phyloP scores from a whole-genome alignment of 768 basidiomycete species.

The Collybiopsis confluens region DNA sequence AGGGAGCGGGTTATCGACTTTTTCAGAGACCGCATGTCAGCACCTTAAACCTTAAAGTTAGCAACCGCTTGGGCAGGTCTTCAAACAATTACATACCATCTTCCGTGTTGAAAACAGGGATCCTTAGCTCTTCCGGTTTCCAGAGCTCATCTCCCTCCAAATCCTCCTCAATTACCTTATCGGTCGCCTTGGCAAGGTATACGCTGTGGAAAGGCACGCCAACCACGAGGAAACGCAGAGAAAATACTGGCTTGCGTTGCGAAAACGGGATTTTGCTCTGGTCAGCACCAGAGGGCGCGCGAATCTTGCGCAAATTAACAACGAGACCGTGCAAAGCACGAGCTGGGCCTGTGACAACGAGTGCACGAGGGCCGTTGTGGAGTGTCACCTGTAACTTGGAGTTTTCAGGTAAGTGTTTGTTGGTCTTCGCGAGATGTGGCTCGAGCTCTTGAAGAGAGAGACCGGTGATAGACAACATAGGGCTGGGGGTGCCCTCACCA shows the following conservation, averaged over 20 bases:
- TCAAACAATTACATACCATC: conserved; percentile 55
- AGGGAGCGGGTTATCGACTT: conserved; percentile 81
- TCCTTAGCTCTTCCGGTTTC: conserved; percentile 60
- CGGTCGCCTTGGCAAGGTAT: conserved; percentile 71
- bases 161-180: conserved; percentile 75
- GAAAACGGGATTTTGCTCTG: conserved; percentile 94
- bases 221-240: conserved; percentile 90
- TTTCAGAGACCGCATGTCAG: conserved; percentile 70
- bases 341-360: conserved; percentile 90
- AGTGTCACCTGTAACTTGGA: conserved; percentile 85
- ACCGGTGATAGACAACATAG: conserved; percentile 91
- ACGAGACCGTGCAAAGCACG: conserved; percentile 93
- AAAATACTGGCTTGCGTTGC: conserved; percentile 92
- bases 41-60: conserved; percentile 52
- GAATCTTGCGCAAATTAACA: conserved; percentile 83
- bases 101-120: conserved; percentile 91
- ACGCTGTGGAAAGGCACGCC: conserved; percentile 94
- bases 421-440: conserved; percentile 80
- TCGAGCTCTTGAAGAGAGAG: conserved; percentile 73
- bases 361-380: conserved; percentile 86
- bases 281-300: conserved; percentile 81
- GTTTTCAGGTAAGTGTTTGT: conserved; percentile 75
- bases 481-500: conserved; percentile 88
- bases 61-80: neutral
- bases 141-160: conserved; percentile 76